A percentile compares a stretch with the other conserved stretches of the same genome.
Conservation (phyloP, 169 alveolate genomes). For the Plasmodium yoelii region DNA sequence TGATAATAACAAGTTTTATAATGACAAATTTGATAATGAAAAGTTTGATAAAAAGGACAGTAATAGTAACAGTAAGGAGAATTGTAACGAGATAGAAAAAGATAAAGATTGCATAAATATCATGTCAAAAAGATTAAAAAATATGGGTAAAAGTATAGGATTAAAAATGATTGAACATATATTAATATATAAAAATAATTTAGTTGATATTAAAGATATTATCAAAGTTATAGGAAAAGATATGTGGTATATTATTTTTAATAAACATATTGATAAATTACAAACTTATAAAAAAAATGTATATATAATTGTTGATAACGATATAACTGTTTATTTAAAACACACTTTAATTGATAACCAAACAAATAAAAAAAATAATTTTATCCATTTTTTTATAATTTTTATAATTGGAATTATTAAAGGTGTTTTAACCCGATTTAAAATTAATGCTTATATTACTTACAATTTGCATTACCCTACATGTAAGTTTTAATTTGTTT, state of each 20-base stretch:
- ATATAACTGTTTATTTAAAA: slow-evolving; percentile 41
- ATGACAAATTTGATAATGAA: too few relatives aligned
- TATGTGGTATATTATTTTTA: slow-evolving; percentile 41
- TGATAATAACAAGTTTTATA: too few relatives aligned
- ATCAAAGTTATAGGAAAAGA: slow-evolving; percentile 49
- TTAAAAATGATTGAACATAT: slow-evolving; percentile 35
- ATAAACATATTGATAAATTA: slow-evolving; percentile 42
- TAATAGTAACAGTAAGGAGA: not conserved
- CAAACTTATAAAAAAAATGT: slow-evolving; percentile 52
- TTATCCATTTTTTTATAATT: slow-evolving; percentile 38
- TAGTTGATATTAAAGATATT: slow-evolving; percentile 49
- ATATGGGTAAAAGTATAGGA: slow-evolving; percentile 68
- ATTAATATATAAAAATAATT: slow-evolving; percentile 41
- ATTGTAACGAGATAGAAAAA: not conserved
- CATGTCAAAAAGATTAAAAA: slow-evolving; percentile 22
- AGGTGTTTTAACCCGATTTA: slow-evolving; percentile 32
- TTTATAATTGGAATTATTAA: slow-evolving; percentile 51
- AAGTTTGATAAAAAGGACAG: too few relatives aligned
- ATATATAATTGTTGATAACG: slow-evolving; percentile 31
- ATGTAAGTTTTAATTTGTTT: not conserved
- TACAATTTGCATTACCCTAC: slow-evolving; percentile 34
- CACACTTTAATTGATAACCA: slow-evolving; percentile 36
- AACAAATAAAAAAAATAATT: slow-evolving; percentile 52
- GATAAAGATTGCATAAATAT: not conserved
- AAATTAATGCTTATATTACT: slow-evolving; percentile 29